Evolutionary conservation across 139 green algal genomes (phyloP).

Genomic region (Diplosphaera chodatii): DNA sequence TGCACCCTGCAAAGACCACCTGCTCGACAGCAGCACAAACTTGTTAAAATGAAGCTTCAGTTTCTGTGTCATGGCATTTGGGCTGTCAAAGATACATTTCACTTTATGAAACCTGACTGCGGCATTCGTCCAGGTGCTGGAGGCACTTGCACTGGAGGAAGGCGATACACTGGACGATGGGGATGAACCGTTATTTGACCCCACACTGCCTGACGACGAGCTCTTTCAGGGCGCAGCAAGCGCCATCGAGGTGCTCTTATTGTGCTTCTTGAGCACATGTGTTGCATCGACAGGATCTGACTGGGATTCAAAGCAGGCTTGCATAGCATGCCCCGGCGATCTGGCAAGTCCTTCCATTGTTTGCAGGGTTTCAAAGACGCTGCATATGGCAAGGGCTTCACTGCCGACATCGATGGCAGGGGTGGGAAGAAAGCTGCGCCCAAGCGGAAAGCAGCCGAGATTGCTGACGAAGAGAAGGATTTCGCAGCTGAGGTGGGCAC

Average conservation of each 20-base stretch:
- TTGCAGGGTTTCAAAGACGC: not conserved
- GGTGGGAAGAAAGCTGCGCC: not conserved
- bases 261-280: no score
- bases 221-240: not conserved
- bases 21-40: no score
- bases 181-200: not conserved
- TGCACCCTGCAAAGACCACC: no score
- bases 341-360: no score
- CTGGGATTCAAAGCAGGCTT: no score
- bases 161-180: slow-evolving; percentile 11
- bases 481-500: not conserved
- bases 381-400: not conserved
- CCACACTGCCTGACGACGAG: not conserved
- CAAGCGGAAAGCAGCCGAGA: not conserved
- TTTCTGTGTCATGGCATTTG: no score
- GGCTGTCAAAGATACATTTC: no score
- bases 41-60: no score
- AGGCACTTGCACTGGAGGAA: slow-evolving; percentile 22
- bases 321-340: no score
- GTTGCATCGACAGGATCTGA: no score
- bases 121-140: slow-evolving; percentile 34
- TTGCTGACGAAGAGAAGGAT: not conserved
- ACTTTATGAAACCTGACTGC: no score
- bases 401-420: not conserved
- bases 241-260: not conserved